A percentile compares a stretch with the other conserved stretches of the same genome.
Evolutionary conservation across 2,329 filamentous ascomycete genomes (phyloP).

Genomic region (Polytolypa hystricis): DNA sequence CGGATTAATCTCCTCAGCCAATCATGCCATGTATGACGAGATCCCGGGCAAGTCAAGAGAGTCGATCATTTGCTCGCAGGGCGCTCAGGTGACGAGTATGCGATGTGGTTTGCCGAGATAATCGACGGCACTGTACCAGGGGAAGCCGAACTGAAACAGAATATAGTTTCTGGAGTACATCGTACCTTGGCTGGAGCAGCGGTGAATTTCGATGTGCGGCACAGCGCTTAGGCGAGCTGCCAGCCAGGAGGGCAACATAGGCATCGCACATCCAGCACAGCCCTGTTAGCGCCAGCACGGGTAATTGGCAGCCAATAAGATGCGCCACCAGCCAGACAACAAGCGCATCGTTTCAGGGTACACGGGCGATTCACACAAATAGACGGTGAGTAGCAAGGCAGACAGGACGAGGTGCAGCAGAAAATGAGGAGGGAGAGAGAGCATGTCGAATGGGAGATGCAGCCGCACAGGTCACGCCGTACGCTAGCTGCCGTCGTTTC

Average conservation of each 20-base stretch:
- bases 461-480: not conserved
- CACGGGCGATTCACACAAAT: not conserved
- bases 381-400: not conserved
- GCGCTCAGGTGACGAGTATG: conserved; percentile 3
- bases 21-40: too few relatives aligned
- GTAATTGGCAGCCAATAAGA: not conserved
- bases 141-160: not conserved
- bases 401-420: not conserved
- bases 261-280: conserved; percentile 1
- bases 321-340: not conserved
- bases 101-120: not conserved
- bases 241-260: not conserved
- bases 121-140: not conserved
- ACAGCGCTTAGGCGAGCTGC: not conserved
- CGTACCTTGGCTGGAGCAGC: not conserved
- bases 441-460: not conserved
- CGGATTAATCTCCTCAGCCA: too few relatives aligned
- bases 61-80: conserved; percentile 1
- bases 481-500: too few relatives aligned
- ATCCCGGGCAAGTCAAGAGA: not conserved
- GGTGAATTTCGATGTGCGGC: not conserved
- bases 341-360: not conserved
- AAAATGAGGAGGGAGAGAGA: not conserved
- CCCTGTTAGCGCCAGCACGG: not conserved
- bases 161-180: not conserved